Conservation (phyloP, 768 basidiomycete genomes). For the Hygrocybe coccinea region DNA sequence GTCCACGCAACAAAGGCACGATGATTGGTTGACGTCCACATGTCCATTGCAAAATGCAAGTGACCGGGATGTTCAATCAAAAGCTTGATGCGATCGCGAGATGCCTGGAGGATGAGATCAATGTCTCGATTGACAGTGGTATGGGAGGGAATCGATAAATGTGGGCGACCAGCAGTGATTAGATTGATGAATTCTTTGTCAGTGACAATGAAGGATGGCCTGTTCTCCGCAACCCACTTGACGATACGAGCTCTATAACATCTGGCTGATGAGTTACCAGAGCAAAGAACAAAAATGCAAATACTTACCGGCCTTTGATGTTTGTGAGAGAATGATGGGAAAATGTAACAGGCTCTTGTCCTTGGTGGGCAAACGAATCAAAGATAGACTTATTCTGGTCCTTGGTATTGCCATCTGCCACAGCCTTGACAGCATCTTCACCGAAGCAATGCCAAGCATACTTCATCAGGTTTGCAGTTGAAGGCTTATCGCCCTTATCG, state of each 20-base stretch:
- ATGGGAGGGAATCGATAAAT: constrained; percentile 31
- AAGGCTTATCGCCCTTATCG: constrained; percentile 19
- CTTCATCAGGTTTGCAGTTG: constrained; percentile 27
- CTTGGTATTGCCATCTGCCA: not conserved
- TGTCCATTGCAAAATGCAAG: constrained; percentile 24
- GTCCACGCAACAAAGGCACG: not conserved
- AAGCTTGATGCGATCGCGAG: constrained; percentile 22
- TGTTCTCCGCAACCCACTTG: constrained; percentile 30
- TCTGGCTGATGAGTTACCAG: not conserved
- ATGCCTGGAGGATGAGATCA: constrained; percentile 21
- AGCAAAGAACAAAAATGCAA: not conserved
- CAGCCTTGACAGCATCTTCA: not conserved
- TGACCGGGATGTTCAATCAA: constrained; percentile 25
- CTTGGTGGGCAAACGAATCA: constrained; percentile 13
- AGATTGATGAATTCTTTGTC: constrained; percentile 28
- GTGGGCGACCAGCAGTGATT: constrained; percentile 33
- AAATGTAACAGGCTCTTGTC: constrained; percentile 28
- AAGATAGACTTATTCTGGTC: constrained; percentile 26
- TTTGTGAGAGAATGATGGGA: constrained; percentile 26
- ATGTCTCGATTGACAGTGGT: constrained; percentile 30
- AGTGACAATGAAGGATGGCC: constrained; percentile 30
- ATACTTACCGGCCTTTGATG: constrained; percentile 19
- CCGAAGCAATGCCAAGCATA: constrained; percentile 14
- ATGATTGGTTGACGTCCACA: constrained; percentile 11
- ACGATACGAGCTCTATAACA: constrained; percentile 28